These are phyloP conservation scores for Rhodotorula toruloides DNA, from an alignment of 768 basidiomycete genomes.

Conservation along the genomic window DNA sequence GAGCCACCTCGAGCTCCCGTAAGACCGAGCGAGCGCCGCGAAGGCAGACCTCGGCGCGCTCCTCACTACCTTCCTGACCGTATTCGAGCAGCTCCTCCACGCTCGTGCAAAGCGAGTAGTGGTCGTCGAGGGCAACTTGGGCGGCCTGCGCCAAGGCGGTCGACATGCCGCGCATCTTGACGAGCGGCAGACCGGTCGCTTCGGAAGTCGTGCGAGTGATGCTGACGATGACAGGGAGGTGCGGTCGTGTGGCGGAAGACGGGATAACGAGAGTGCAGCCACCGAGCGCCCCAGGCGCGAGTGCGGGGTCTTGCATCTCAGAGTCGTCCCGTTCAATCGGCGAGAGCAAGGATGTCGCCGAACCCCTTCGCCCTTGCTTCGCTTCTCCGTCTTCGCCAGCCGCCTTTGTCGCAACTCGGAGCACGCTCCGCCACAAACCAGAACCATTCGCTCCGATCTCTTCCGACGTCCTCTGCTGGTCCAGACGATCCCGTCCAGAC, in stretches of 20 bases:
- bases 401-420: background rate
- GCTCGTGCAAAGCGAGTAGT: conserved; percentile 3
- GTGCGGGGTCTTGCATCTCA: background rate
- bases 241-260: background rate
- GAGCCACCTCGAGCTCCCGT: conserved; percentile 17
- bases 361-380: conserved; percentile 1
- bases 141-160: conserved; percentile 22
- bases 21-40: conserved; percentile 16
- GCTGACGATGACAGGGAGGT: conserved; percentile 12
- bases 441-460: conserved; percentile 16
- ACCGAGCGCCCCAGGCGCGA: conserved; percentile 15
- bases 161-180: conserved; percentile 5
- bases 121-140: conserved; percentile 22
- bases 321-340: background rate
- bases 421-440: background rate
- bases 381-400: background rate
- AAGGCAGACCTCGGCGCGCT: conserved; percentile 22
- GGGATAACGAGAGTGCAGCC: conserved; percentile 32
- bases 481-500: background rate
- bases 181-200: conserved; percentile 6
- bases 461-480: background rate
- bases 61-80: conserved; percentile 15
- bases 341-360: conserved; percentile 18
- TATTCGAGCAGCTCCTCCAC: conserved; percentile 28
- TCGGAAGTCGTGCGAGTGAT: conserved; percentile 6